These are phyloP conservation scores for Xylariaceae sp. DNA, from an alignment of 2,329 filamentous ascomycete species.

Conservation along the genomic window DNA sequence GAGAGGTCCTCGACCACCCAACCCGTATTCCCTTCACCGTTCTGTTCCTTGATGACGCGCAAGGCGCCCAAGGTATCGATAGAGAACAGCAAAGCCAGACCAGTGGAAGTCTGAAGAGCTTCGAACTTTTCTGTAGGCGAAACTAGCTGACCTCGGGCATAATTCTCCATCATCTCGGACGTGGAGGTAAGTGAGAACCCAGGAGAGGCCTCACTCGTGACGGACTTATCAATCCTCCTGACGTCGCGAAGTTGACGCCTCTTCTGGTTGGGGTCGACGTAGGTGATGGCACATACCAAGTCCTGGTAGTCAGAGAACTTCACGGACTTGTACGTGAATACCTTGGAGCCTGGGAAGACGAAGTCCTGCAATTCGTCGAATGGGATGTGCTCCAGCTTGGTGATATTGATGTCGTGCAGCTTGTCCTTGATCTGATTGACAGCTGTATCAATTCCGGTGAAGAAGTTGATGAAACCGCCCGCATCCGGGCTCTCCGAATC, in stretches of 20 bases:
- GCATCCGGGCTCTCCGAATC: not conserved
- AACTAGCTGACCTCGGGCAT: constrained; percentile 1
- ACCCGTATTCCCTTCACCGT: not conserved
- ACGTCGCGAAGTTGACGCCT: not conserved
- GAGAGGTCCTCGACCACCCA: constrained; percentile 1
- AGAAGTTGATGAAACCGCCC: not conserved
- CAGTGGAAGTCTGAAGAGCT: constrained; percentile 4
- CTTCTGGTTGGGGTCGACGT: not conserved
- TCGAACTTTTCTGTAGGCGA: constrained; percentile 4
- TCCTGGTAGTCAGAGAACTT: constrained; percentile 4
- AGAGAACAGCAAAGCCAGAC: constrained; percentile 3
- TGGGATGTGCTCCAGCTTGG: not conserved
- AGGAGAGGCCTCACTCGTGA: not conserved
- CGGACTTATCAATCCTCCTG: not conserved
- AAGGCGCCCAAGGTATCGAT: constrained; percentile 3
- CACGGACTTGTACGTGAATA: not conserved
- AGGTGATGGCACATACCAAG: constrained; percentile 5
- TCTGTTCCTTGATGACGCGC: constrained; percentile 1
- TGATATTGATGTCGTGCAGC: not conserved
- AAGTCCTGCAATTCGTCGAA: not conserved
- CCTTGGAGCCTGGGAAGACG: constrained; percentile 2
- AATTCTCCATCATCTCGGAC: constrained; percentile 8
- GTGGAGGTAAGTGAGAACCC: constrained; percentile 1
- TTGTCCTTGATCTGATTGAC: not conserved
- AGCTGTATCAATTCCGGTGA: not conserved